A percentile compares a stretch with the other conserved stretches of the same genome.
phyloP scores from a whole-genome alignment of 805 yeast species.

The Kuraishia piskuri region DNA sequence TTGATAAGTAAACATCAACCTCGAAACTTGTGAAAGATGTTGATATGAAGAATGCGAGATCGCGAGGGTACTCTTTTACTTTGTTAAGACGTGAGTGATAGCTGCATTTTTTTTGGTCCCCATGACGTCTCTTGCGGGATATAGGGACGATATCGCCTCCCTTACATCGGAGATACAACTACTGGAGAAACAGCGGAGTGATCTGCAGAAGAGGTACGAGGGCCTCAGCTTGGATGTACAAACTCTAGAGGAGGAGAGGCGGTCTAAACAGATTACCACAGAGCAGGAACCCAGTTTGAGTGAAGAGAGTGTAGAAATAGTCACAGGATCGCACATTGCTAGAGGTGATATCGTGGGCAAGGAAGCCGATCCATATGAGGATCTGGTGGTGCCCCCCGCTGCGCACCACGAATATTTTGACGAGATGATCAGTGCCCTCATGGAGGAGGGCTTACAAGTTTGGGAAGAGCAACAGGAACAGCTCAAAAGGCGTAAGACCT shows the following conservation, averaged over 20 bases:
- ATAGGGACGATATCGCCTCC: slow-evolving; percentile 6
- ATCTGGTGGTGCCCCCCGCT: slow-evolving; percentile 10
- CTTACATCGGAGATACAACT: slow-evolving; percentile 4
- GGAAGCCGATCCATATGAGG: slow-evolving; percentile 1
- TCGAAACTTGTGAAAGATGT: too few species aligned
- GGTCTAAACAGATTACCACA: background rate
- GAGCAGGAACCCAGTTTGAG: background rate
- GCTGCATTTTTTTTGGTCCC: too few species aligned
- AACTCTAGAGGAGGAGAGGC: background rate
- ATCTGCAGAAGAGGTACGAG: background rate
- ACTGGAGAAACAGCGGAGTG: slow-evolving; percentile 3
- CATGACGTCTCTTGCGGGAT: background rate
- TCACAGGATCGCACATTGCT: background rate
- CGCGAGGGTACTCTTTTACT: too few species aligned
- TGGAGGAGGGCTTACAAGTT: slow-evolving; percentile 13
- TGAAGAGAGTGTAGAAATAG: background rate
- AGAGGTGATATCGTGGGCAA: background rate
- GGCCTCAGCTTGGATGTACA: background rate
- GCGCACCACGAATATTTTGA: slow-evolving; percentile 22
- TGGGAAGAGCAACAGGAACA: slow-evolving; percentile 6
- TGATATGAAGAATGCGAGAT: too few species aligned
- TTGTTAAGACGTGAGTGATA: too few species aligned
- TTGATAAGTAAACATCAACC: background rate
- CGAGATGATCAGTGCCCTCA: slow-evolving; percentile 14
- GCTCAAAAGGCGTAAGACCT: background rate